Conservation (phyloP, 495 filamentous ascomycete species). For the Arthonia radiata region DNA sequence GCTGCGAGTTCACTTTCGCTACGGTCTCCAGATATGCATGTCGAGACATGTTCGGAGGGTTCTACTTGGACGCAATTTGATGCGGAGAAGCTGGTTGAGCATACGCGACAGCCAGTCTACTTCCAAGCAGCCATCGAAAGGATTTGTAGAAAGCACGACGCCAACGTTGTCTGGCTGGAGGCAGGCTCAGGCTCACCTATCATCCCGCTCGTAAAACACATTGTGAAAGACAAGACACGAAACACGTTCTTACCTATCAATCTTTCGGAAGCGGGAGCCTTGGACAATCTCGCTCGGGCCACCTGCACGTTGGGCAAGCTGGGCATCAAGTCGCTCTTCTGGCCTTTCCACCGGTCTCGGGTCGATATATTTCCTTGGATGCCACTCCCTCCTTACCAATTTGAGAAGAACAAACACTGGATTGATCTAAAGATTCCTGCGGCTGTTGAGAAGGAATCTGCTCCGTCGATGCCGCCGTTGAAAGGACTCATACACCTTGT, state of each 20-base stretch:
- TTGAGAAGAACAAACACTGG: slow-evolving; percentile 4
- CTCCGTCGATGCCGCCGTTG: no score
- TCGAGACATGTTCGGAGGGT: no score
- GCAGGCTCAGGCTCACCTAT: slow-evolving; percentile 14
- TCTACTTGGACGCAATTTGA: no score
- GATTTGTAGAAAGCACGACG: no score
- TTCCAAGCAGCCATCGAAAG: slow-evolving; percentile 12
- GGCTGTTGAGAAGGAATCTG: no score
- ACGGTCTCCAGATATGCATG: no score
- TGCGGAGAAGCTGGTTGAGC: no score
- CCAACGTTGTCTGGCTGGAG: slow-evolving; percentile 18
- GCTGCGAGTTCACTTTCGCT: no score
- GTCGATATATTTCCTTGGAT: slow-evolving; percentile 17
- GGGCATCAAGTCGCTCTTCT: slow-evolving; percentile 6
- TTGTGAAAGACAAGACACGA: slow-evolving; percentile 1
- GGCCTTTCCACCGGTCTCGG: slow-evolving; percentile 6
- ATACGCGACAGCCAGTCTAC: slow-evolving; percentile 14
- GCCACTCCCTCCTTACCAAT: slow-evolving; percentile 7
- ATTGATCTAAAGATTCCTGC: no score
- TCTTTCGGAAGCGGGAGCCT: no score
- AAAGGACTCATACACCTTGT: no score
- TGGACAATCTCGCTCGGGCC: no score
- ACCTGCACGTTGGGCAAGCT: slow-evolving; percentile 12
- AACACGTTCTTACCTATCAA: slow-evolving; percentile 3
- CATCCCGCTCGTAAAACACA: slow-evolving; percentile 10